Evolutionary conservation across 2,329 filamentous ascomycete species (phyloP).

Genomic region (Curvularia spicifera): DNA sequence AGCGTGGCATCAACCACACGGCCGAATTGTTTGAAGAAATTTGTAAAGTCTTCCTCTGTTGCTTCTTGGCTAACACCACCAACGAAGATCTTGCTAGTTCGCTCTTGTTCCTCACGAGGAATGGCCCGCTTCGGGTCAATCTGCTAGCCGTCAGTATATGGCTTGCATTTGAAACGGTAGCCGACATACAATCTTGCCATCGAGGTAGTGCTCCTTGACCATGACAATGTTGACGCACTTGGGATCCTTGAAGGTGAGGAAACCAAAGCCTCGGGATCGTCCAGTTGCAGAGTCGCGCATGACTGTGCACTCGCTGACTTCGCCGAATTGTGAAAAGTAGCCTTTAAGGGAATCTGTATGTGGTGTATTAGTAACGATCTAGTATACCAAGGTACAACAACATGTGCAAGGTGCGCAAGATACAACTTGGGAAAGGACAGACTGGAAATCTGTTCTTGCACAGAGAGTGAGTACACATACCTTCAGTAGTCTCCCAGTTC

Average conservation of each 20-base stretch:
- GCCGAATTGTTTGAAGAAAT: constrained; percentile 96
- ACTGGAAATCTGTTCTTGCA: neutral
- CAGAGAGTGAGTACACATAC: constrained; percentile 63
- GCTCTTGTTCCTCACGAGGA: constrained; percentile 95
- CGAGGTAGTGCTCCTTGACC: constrained; percentile 98
- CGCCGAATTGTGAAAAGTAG: constrained; percentile 97
- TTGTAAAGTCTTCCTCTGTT: constrained; percentile 92
- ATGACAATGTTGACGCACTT: constrained; percentile 99
- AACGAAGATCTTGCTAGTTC: constrained; percentile 98
- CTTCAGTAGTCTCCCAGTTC: constrained; percentile 98
- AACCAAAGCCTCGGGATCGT: constrained; percentile 93
- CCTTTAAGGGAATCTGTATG: constrained; percentile 86
- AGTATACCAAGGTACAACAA: neutral
- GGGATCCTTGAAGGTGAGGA: constrained; percentile 95
- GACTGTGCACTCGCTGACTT: constrained; percentile 97
- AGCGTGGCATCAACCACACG: constrained; percentile 95
- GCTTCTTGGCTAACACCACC: constrained; percentile 97
- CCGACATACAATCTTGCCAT: constrained; percentile 90
- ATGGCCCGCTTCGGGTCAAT: constrained; percentile 98
- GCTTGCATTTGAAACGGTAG: constrained; percentile 16
- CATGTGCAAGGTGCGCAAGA: neutral
- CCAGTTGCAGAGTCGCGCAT: constrained; percentile 97
- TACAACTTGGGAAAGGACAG: neutral
- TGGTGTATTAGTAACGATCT: neutral
- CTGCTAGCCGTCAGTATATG: constrained; percentile 56